These are phyloP conservation scores for Apiospora saccharicola DNA, from an alignment of 2,329 filamentous ascomycete genomes.

Conservation along the genomic window DNA sequence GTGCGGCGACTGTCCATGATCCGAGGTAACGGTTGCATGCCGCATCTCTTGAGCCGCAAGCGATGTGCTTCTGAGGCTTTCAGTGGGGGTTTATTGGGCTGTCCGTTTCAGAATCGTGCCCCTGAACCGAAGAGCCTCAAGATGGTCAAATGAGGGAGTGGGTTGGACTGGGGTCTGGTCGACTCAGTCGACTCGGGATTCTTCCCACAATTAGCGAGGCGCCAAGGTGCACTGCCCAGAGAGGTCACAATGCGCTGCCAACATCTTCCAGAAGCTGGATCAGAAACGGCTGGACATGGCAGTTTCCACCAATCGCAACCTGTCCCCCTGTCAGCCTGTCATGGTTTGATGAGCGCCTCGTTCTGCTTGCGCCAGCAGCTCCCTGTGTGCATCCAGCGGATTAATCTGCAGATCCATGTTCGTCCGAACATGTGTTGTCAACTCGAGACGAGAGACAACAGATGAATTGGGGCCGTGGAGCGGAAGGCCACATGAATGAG, in stretches of 20 bases:
- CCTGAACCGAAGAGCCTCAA: slow-evolving; percentile 14
- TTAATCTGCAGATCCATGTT: slow-evolving; percentile 19
- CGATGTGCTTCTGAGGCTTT: background rate
- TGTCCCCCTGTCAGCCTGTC: background rate
- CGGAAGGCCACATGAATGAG: background rate
- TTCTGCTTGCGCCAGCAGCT: background rate
- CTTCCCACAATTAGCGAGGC: background rate
- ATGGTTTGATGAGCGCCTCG: background rate
- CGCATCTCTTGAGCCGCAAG: background rate
- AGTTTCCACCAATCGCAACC: slow-evolving; percentile 4
- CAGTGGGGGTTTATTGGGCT: background rate
- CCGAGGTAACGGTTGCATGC: slow-evolving; percentile 10
- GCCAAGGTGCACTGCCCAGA: slow-evolving; percentile 12
- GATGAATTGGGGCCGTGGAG: background rate
- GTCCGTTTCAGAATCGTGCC: background rate
- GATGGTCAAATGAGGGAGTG: background rate
- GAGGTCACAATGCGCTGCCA: background rate
- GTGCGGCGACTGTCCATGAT: background rate
- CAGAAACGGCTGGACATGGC: background rate
- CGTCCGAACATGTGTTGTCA: slow-evolving; percentile 13
- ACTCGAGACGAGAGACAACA: slow-evolving; percentile 9
- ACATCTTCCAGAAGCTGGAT: background rate
- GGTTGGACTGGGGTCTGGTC: background rate
- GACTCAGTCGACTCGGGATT: background rate
- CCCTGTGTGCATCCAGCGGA: background rate